Conservation (phyloP, 768 basidiomycete species). For the Crepidotus variabilis region DNA sequence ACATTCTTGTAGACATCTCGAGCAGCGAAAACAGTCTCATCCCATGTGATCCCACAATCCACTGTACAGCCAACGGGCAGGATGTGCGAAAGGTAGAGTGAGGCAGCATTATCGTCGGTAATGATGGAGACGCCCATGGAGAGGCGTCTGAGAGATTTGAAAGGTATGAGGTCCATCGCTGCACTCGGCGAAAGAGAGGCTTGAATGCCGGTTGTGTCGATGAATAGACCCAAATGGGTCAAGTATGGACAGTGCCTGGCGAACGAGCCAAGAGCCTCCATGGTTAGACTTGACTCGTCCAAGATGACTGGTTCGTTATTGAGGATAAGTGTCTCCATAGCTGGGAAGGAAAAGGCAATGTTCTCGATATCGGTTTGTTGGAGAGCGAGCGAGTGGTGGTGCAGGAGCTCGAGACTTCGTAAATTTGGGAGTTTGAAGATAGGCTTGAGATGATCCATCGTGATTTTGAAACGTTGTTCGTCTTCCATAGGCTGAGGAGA, state of each 20-base stretch:
- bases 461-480: constrained; percentile 22
- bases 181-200: constrained; percentile 14
- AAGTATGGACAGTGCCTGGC: constrained; percentile 36
- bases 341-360: constrained; percentile 42
- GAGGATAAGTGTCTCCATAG: constrained; percentile 38
- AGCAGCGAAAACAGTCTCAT: constrained; percentile 11
- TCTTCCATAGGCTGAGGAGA: constrained; percentile 5
- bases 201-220: constrained; percentile 30
- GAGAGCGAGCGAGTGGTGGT: constrained; percentile 35
- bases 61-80: constrained; percentile 40
- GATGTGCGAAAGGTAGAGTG: constrained; percentile 51
- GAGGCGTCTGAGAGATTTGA: constrained; percentile 31
- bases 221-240: constrained; percentile 36
- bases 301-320: constrained; percentile 42
- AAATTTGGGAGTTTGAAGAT: constrained; percentile 30
- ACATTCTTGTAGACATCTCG: constrained; percentile 11
- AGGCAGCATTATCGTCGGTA: constrained; percentile 35
- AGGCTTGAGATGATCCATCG: constrained; percentile 31
- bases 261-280: constrained; percentile 37
- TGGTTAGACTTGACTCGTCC: constrained; percentile 27
- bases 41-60: constrained; percentile 50
- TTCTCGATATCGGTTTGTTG: constrained; percentile 39
- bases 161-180: constrained; percentile 18
- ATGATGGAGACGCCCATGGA: constrained; percentile 51
- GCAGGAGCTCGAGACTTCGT: constrained; percentile 31